phyloP scores from a whole-genome alignment of 306 rosid genomes.

The Chamaecrista fasciculata region DNA sequence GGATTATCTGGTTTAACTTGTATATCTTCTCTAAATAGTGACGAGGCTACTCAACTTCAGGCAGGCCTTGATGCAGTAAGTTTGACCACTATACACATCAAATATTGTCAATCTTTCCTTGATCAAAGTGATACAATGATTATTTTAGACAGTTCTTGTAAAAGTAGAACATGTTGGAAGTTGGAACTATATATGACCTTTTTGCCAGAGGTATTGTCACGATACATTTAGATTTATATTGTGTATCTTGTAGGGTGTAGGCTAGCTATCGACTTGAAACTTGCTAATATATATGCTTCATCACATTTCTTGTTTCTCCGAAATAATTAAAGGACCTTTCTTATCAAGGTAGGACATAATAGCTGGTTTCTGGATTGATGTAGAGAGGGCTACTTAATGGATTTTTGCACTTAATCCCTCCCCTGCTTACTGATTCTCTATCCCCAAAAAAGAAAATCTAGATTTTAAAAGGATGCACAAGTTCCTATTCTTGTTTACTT shows the following conservation, averaged over 20 bases:
- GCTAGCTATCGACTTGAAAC: too few species aligned
- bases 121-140: background rate
- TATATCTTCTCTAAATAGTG: slow-evolving; percentile 58
- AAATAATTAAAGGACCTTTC: background rate
- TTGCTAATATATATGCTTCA: background rate
- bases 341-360: background rate
- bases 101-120: slow-evolving; percentile 7
- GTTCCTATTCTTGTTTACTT: background rate
- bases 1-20: slow-evolving; percentile 68
- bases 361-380: background rate
- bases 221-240: slow-evolving; percentile 1
- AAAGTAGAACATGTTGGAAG: slow-evolving; percentile 1
- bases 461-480: background rate
- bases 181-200: background rate
- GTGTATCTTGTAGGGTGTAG: slow-evolving; percentile 1
- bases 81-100: slow-evolving; percentile 14
- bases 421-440: too few species aligned
- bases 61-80: slow-evolving; percentile 79
- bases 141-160: slow-evolving; percentile 12
- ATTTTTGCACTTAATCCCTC: too few species aligned
- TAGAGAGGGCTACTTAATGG: too few species aligned
- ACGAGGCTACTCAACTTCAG: slow-evolving; percentile 78
- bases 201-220: slow-evolving; percentile 3
- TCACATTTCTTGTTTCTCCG: background rate
- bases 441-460: background rate